Conservation (phyloP, 305 asterid species). For the Stenogyne calaminthoides region DNA sequence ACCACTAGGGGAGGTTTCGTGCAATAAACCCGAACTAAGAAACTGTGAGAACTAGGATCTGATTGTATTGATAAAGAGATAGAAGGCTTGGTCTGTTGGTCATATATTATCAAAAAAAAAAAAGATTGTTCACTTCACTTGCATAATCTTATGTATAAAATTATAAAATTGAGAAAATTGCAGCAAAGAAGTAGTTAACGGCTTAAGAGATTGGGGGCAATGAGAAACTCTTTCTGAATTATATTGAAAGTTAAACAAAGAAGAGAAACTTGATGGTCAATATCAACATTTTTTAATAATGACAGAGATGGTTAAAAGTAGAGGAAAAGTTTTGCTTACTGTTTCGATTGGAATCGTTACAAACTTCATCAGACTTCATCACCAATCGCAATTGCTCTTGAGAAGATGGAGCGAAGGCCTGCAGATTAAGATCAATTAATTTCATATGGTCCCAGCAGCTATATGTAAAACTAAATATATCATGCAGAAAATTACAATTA, state of each 20-base stretch:
- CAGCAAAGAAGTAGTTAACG: background rate
- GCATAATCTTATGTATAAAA: background rate
- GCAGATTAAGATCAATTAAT: conserved; percentile 33
- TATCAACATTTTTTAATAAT: background rate
- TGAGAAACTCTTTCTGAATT: background rate
- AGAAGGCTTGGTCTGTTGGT: background rate
- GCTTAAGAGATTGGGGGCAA: background rate
- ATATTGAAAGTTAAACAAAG: background rate
- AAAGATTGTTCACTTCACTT: background rate
- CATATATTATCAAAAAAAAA: background rate
- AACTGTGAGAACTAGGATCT: background rate
- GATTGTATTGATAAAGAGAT: background rate
- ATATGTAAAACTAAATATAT: conserved; percentile 20
- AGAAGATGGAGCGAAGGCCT: conserved; percentile 82
- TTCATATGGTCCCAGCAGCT: conserved; percentile 18
- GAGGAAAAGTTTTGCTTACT: conserved; percentile 48
- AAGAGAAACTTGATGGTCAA: background rate
- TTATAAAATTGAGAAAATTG: background rate
- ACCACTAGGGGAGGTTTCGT: too few species aligned
- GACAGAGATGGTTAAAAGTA: background rate
- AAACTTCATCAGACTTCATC: conserved; percentile 50
- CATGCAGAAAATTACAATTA: conserved; percentile 36
- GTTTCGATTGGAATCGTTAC: conserved; percentile 34
- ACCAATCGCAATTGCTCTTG: conserved; percentile 59
- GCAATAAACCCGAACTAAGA: too few species aligned